phyloP scores from a whole-genome alignment of 345 rosid genomes.

The Aquilaria yunnanensis region DNA sequence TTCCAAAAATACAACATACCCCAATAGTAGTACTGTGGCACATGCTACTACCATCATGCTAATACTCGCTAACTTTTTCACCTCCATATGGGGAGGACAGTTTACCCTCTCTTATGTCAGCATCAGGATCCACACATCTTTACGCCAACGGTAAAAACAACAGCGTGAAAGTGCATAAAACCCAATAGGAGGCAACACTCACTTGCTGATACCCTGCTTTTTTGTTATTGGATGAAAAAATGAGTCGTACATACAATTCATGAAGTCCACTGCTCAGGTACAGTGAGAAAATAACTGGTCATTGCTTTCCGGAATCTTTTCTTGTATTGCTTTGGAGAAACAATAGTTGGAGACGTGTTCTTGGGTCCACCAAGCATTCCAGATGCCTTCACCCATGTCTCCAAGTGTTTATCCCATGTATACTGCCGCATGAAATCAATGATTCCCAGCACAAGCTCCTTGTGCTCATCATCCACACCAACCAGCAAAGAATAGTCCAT shows the following conservation, averaged over 20 bases:
- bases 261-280: conserved; percentile 89
- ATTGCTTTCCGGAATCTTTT: conserved; percentile 92
- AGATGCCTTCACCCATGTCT: conserved; percentile 94
- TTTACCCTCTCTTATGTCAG: conserved; percentile 3
- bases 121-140: too few species aligned
- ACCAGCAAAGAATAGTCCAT: conserved; percentile 98
- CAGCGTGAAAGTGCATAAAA: not conserved
- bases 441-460: conserved; percentile 90
- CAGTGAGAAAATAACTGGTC: conserved; percentile 88
- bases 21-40: too few species aligned
- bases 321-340: conserved; percentile 93
- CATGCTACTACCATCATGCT: too few species aligned
- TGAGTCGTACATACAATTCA: conserved; percentile 25
- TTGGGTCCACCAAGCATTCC: conserved; percentile 85
- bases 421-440: conserved; percentile 98
- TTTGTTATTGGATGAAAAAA: conserved; percentile 32
- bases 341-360: conserved; percentile 76
- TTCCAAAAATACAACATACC: too few species aligned
- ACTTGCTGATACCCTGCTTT: conserved; percentile 4
- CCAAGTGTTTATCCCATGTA: conserved; percentile 99
- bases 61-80: conserved; percentile 8
- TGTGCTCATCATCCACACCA: conserved; percentile 82
- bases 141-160: not conserved
- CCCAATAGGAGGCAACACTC: too few species aligned
- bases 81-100: conserved; percentile 15